Percentiles rank a stretch among this genome's conserved stretches.
phyloP scores from a whole-genome alignment of 2,329 filamentous ascomycete genomes.

The Cladosporium sp. region DNA sequence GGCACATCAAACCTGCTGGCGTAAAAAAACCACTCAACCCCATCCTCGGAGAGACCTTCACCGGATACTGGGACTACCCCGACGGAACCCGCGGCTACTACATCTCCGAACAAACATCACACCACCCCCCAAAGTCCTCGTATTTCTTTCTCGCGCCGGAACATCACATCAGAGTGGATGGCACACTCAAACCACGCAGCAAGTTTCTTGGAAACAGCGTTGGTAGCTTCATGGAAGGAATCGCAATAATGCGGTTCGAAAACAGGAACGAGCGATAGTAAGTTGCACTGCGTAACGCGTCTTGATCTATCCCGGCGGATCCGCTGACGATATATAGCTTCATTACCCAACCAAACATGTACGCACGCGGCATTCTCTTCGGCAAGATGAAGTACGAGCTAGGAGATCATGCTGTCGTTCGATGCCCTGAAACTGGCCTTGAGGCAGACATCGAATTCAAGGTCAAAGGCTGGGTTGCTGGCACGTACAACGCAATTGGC shows the following conservation, averaged over 20 bases:
- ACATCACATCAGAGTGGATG: constrained; percentile 91
- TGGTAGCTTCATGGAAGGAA: constrained; percentile 96
- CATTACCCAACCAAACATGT: constrained; percentile 98
- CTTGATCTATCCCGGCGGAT: not conserved
- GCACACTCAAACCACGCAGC: constrained; percentile 88
- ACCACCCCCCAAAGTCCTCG: constrained; percentile 96
- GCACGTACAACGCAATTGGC: constrained; percentile 93
- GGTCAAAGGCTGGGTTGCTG: constrained; percentile 94
- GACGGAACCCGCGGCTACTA: constrained; percentile 88
- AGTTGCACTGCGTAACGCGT: constrained; percentile 32
- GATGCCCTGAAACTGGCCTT: constrained; percentile 82
- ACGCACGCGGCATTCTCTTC: constrained; percentile 91
- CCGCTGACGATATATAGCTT: constrained; percentile 53
- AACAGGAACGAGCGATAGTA: constrained; percentile 92
- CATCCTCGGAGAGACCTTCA: constrained; percentile 90
- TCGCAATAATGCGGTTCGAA: constrained; percentile 76
- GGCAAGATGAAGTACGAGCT: constrained; percentile 99
- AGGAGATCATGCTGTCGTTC: constrained; percentile 89
- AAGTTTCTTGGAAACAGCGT: constrained; percentile 96
- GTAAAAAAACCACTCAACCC: constrained; percentile 98
- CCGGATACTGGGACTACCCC: constrained; percentile 83
- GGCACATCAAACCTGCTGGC: constrained; percentile 96
- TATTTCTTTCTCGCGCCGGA: constrained; percentile 98
- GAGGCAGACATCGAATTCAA: constrained; percentile 96
- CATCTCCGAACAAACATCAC: constrained; percentile 94